Evolutionary conservation across 2,329 filamentous ascomycete genomes (phyloP).

Genomic region (Kalmusia sp.): DNA sequence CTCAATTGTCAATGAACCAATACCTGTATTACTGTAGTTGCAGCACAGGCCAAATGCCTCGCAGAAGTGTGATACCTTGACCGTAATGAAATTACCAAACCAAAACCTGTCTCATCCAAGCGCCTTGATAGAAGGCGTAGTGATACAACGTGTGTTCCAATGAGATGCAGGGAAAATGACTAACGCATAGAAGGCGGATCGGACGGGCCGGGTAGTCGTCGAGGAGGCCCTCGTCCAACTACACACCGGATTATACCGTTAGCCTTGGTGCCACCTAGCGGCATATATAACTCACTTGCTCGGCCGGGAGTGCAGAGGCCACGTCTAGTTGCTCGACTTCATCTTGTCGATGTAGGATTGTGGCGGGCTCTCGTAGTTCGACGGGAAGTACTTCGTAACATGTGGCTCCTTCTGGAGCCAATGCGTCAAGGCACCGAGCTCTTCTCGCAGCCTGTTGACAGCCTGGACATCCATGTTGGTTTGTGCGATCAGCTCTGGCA

Average conservation of each 20-base stretch:
- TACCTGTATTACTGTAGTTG: no score
- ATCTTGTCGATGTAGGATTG: slow-evolving; percentile 76
- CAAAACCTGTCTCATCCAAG: slow-evolving; percentile 12
- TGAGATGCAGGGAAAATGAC: slow-evolving; percentile 1
- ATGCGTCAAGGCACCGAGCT: slow-evolving; percentile 82
- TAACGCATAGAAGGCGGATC: neutral
- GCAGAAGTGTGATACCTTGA: neutral
- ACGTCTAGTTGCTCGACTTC: slow-evolving; percentile 41
- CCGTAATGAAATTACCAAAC: slow-evolving; percentile 8
- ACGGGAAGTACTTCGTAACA: slow-evolving; percentile 77
- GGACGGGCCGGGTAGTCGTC: neutral
- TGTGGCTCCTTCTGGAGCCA: slow-evolving; percentile 78
- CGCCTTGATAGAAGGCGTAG: slow-evolving; percentile 17
- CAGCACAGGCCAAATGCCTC: slow-evolving; percentile 2
- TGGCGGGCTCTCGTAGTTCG: slow-evolving; percentile 75
- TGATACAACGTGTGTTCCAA: slow-evolving; percentile 16
- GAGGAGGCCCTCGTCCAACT: neutral
- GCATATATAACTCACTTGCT: neutral
- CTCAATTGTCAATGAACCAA: no score
- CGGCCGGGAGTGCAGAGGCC: neutral
- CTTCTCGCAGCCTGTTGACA: slow-evolving; percentile 85
- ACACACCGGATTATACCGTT: neutral
- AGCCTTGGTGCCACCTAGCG: no score
- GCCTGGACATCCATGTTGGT: slow-evolving; percentile 98
- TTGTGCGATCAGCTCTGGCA: slow-evolving; percentile 93